phyloP scores from a whole-genome alignment of 768 basidiomycete species.

The Boletus reticulatus region DNA sequence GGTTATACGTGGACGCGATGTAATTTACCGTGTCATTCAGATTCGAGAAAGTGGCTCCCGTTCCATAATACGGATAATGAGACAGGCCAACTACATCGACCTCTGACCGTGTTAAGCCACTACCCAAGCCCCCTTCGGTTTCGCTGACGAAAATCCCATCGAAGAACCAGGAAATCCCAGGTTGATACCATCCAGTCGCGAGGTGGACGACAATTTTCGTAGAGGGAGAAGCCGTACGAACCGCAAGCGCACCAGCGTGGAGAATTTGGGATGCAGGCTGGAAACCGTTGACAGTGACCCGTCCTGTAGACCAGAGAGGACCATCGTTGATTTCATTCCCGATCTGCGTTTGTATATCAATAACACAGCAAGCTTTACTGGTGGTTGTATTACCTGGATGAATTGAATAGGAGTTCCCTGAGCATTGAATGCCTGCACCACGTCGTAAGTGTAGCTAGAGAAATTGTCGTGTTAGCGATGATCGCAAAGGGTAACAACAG shows the following conservation, averaged over 20 bases:
- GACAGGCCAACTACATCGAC: conserved; percentile 9
- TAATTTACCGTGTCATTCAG: neutral
- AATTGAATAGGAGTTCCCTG: conserved; percentile 8
- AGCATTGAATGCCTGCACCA: conserved; percentile 3
- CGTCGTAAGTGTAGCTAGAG: conserved; percentile 6
- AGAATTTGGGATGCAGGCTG: conserved; percentile 26
- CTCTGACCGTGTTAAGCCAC: conserved; percentile 3
- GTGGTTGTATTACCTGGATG: conserved; percentile 6
- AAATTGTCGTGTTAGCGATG: neutral
- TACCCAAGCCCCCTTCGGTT: neutral
- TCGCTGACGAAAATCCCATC: neutral
- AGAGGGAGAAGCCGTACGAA: conserved; percentile 3
- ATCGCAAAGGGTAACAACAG: neutral
- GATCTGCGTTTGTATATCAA: conserved; percentile 1
- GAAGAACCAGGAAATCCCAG: conserved; percentile 5
- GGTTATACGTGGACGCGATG: conserved; percentile 9
- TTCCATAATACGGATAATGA: conserved; percentile 12
- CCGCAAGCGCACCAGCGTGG: conserved; percentile 30
- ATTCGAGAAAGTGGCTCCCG: conserved; percentile 5
- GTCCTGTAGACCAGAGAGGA: conserved; percentile 6
- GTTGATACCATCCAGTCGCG: conserved; percentile 8
- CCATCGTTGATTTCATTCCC: conserved; percentile 15
- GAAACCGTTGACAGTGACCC: conserved; percentile 6
- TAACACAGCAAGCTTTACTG: neutral
- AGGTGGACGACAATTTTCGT: conserved; percentile 7